Evolutionary conservation across 345 rosid genomes (phyloP).

Genomic region (Brassica cretica): DNA sequence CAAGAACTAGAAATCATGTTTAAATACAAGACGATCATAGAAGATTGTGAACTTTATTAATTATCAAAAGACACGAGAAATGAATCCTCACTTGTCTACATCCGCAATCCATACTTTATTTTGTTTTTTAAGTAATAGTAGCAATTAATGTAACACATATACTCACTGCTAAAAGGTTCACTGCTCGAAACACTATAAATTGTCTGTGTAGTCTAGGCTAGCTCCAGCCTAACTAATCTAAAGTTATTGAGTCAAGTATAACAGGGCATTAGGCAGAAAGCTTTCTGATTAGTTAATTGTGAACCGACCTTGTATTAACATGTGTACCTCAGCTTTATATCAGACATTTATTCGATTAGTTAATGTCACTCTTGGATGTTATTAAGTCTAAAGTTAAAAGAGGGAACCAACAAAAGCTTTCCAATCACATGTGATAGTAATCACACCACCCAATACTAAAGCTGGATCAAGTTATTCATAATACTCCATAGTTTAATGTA

Average conservation of each 20-base stretch:
- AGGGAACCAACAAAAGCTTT: neutral
- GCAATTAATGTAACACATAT: neutral
- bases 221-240: neutral
- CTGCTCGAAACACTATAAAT: conserved; percentile 11
- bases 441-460: conserved; percentile 32
- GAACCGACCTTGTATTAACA: conserved; percentile 28
- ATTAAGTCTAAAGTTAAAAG: conserved; percentile 17
- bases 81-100: neutral
- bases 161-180: neutral
- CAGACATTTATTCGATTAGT: conserved; percentile 19
- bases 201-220: neutral
- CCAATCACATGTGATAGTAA: conserved; percentile 27
- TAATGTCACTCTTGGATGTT: conserved; percentile 11
- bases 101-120: neutral
- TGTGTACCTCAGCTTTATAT: conserved; percentile 20
- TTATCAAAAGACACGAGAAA: neutral
- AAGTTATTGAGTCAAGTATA: neutral
- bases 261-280: conserved; percentile 25
- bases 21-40: no score
- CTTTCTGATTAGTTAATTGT: neutral
- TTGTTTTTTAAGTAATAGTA: neutral
- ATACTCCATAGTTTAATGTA: neutral
- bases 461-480: conserved; percentile 8
- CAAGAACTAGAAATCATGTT: neutral
- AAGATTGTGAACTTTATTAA: no score